These are phyloP conservation scores for Cytospora leucostoma DNA, from an alignment of 2,329 filamentous ascomycete species.

Conservation along the genomic window DNA sequence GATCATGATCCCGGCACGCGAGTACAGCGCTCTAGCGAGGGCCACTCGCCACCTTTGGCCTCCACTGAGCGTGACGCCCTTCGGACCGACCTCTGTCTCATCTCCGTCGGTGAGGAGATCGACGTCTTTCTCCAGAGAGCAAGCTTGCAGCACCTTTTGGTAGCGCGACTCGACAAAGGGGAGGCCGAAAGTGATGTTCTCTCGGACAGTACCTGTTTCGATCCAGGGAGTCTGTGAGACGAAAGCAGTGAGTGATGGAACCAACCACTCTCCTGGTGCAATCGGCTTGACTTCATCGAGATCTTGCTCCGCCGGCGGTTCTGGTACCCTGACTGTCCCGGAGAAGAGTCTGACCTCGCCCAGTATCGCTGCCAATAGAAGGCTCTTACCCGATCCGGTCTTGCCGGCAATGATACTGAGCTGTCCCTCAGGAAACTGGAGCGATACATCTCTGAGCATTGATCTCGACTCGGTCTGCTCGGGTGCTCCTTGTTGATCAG, in stretches of 20 bases:
- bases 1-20: slow-evolving; percentile 45
- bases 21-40: slow-evolving; percentile 49
- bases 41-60: slow-evolving; percentile 50
- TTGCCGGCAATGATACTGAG: slow-evolving; percentile 42
- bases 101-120: slow-evolving; percentile 46
- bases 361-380: slow-evolving; percentile 42
- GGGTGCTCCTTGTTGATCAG: slow-evolving; percentile 25
- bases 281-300: slow-evolving; percentile 31
- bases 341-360: slow-evolving; percentile 43
- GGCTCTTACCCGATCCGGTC: slow-evolving; percentile 44
- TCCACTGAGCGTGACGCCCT: slow-evolving; percentile 46
- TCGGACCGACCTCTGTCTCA: slow-evolving; percentile 45
- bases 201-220: slow-evolving; percentile 46
- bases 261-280: slow-evolving; percentile 36
- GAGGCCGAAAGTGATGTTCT: slow-evolving; percentile 50
- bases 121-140: slow-evolving; percentile 46
- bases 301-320: slow-evolving; percentile 31
- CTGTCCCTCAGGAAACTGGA: slow-evolving; percentile 39
- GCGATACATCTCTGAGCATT: slow-evolving; percentile 37
- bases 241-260: slow-evolving; percentile 44
- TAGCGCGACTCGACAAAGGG: slow-evolving; percentile 45
- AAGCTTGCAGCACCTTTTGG: slow-evolving; percentile 47
- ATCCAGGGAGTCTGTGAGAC: slow-evolving; percentile 52
- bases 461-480: slow-evolving; percentile 34
- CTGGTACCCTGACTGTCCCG: slow-evolving; percentile 36